Evolutionary conservation across 495 filamentous ascomycete species (phyloP).

Genomic region (Chaetomium tenue): DNA sequence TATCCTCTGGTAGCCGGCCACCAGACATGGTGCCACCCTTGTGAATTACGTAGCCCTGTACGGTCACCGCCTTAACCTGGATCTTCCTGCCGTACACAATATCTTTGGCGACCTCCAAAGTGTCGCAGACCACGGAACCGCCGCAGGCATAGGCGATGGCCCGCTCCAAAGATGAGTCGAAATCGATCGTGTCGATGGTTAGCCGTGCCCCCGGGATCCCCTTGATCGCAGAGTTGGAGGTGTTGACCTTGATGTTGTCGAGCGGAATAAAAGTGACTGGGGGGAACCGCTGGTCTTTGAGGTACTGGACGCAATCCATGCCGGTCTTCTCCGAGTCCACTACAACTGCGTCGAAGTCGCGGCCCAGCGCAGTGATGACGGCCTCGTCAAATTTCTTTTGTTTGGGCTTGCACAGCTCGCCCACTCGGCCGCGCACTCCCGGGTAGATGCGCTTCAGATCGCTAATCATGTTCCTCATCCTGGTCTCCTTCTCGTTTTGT

Average conservation of each 20-base stretch:
- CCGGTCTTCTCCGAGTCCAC: constrained; percentile 96
- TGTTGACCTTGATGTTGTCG: constrained; percentile 93
- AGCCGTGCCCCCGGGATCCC: constrained; percentile 80
- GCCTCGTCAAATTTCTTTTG: constrained; percentile 94
- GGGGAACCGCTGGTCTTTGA: constrained; percentile 81
- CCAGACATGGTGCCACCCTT: constrained; percentile 98
- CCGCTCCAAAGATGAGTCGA: constrained; percentile 79
- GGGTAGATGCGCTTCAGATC: constrained; percentile 88
- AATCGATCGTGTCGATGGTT: constrained; percentile 95
- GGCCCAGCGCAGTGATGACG: constrained; percentile 85
- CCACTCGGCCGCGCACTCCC: constrained; percentile 84
- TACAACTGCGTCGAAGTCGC: constrained; percentile 89
- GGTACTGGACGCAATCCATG: constrained; percentile 89
- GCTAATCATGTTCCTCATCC: constrained; percentile 73
- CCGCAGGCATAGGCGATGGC: constrained; percentile 94
- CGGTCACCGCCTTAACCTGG: constrained; percentile 88
- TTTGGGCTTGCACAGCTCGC: constrained; percentile 91
- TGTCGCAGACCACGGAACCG: constrained; percentile 93
- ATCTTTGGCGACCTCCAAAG: constrained; percentile 76
- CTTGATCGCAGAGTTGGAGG: constrained; percentile 84
- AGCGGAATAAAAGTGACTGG: constrained; percentile 91
- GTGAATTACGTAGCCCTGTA: constrained; percentile 91
- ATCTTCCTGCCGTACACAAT: constrained; percentile 83
- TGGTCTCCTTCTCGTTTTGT: constrained; percentile 75
- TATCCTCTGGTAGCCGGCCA: constrained; percentile 71